A percentile compares a stretch with the other conserved stretches of the same genome.
phyloP scores from a whole-genome alignment of 2,329 filamentous ascomycete species.

The Sclerotiophoma versabilis region DNA sequence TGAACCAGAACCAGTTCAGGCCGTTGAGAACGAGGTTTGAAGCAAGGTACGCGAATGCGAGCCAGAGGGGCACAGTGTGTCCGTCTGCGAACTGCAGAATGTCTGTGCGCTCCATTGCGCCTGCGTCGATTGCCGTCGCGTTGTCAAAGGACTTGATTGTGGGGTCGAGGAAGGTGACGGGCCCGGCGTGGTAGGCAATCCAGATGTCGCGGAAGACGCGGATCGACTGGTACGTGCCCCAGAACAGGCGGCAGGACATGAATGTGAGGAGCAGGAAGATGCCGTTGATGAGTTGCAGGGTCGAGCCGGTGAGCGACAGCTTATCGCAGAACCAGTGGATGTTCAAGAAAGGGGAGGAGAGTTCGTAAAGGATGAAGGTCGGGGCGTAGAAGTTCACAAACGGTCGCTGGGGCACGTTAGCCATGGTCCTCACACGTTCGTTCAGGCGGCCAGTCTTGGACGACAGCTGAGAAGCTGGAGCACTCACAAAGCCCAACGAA shows the following conservation, averaged over 20 bases:
- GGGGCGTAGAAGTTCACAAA: constrained; percentile 84
- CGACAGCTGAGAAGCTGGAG: not conserved
- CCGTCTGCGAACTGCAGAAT: constrained; percentile 58
- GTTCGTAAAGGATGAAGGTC: constrained; percentile 85
- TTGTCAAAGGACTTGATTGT: constrained; percentile 38
- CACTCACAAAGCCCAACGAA: constrained; percentile 77
- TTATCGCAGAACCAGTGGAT: constrained; percentile 95
- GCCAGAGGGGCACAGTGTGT: constrained; percentile 68
- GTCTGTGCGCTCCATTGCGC: constrained; percentile 46
- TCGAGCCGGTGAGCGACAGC: constrained; percentile 77
- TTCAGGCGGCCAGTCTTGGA: too few relatives aligned
- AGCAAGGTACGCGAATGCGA: constrained; percentile 70
- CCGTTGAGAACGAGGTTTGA: constrained; percentile 76
- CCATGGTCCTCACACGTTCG: too few relatives aligned
- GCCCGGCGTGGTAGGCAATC: constrained; percentile 48
- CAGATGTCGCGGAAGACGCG: constrained; percentile 72
- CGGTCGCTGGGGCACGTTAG: constrained; percentile 65
- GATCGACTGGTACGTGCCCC: constrained; percentile 75
- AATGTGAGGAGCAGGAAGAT: constrained; percentile 75
- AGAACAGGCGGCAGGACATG: constrained; percentile 78
- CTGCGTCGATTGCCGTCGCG: constrained; percentile 25
- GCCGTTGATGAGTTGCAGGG: constrained; percentile 78
- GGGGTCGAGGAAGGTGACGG: constrained; percentile 34
- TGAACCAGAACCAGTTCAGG: constrained; percentile 85
- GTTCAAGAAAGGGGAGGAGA: constrained; percentile 85